A percentile compares a stretch with the other conserved stretches of the same genome.
phyloP scores from a whole-genome alignment of 1,139 yeast genomes.

The Pichiaceae sp. region DNA sequence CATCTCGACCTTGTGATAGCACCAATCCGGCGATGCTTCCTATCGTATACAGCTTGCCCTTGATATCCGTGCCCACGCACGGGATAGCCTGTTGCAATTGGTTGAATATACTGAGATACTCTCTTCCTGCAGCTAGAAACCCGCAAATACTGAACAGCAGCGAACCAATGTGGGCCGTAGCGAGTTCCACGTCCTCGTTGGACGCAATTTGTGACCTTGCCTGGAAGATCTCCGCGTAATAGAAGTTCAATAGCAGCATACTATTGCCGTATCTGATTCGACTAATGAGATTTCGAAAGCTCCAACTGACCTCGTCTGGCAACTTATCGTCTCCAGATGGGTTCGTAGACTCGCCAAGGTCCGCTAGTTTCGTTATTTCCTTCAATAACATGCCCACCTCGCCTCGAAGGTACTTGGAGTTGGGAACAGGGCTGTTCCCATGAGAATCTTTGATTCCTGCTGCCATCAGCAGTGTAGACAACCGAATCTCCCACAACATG shows the following conservation, averaged over 20 bases:
- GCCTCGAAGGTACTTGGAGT: slow-evolving; percentile 14
- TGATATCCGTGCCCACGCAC: not conserved
- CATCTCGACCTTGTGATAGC: not conserved
- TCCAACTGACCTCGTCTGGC: slow-evolving; percentile 10
- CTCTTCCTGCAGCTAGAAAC: slow-evolving; percentile 25
- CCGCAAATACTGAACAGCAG: slow-evolving; percentile 20
- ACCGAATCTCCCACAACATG: slow-evolving; percentile 27
- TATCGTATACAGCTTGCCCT: not conserved
- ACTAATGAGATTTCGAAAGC: slow-evolving; percentile 15
- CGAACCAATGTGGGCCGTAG: slow-evolving; percentile 1
- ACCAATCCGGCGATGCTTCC: not conserved
- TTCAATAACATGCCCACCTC: slow-evolving; percentile 17
- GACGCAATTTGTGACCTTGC: slow-evolving; percentile 7
- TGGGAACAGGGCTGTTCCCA: slow-evolving; percentile 15
- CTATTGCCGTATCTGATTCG: slow-evolving; percentile 25
- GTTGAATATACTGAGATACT: slow-evolving; percentile 23
- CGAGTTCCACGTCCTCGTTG: not conserved
- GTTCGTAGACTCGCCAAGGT: slow-evolving; percentile 5
- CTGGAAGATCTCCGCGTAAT: slow-evolving; percentile 22
- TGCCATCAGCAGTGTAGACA: slow-evolving; percentile 21
- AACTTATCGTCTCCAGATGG: slow-evolving; percentile 9
- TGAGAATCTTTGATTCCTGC: slow-evolving; percentile 13
- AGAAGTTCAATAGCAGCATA: slow-evolving; percentile 18
- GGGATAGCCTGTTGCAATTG: slow-evolving; percentile 9
- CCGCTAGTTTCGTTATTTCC: slow-evolving; percentile 14